Evolutionary conservation across 83 land plant genomes (phyloP), one percentile per base, ranked within the genome.

Genomic region (Thuja plicata): DNA sequence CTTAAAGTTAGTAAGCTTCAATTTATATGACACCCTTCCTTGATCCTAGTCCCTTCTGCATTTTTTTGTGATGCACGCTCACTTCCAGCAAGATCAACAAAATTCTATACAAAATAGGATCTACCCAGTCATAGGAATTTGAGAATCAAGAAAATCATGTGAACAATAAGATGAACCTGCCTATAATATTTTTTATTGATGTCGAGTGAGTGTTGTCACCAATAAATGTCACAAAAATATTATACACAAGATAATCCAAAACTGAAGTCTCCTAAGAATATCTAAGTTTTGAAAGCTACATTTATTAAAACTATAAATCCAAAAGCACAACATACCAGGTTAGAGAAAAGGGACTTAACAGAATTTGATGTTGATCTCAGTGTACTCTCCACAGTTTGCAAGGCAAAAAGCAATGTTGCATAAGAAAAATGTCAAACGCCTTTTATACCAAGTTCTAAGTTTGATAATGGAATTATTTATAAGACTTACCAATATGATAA

Each of bases 21-120:
- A 80, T 98, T 98, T 27, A 98, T 98, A 89, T 98, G 99, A 79
- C 98, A 97, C 27, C 99, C 99, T 96, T 98, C 99, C 90, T 97
- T 96, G n/a, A 98, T 94, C 91, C 99, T n/a, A n/a, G n/a, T n/a
- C n/a, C n/a, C n/a, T n/a, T n/a, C n/a, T n/a, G n/a, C n/a, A n/a
- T n/a, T n/a, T n/a, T n/a, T n/a, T n/a, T n/a, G n/a, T n/a, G n/a
- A n/a, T n/a, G n/a, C n/a, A n/a, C n/a, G n/a, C n/a, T n/a, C n/a
- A n/a, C n/a, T n/a, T n/a, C n/a, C n/a, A n/a, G n/a, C n/a, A n/a
- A n/a, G n/a, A n/a, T n/a, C n/a, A n/a, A n/a, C n/a, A n/a, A n/a
- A n/a, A n/a, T n/a, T n/a, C n/a, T n/a, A n/a, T n/a, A n/a, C n/a
- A n/a, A n/a, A n/a, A n/a, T n/a, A n/a, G n/a, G n/a, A n/a, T n/a